Conservation (phyloP, 345 rosid species). For the Camelina neglecta region DNA sequence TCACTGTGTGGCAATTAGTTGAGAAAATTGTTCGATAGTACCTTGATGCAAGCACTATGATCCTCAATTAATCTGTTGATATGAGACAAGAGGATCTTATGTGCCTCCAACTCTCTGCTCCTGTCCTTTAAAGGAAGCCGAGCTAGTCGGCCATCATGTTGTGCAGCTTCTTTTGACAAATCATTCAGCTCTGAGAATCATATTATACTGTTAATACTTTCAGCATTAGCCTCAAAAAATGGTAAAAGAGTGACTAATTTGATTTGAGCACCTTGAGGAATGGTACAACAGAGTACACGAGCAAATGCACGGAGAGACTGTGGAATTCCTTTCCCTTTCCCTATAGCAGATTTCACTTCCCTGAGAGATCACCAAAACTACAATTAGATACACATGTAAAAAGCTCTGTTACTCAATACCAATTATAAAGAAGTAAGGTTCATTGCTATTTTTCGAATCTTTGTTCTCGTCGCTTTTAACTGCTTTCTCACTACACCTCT, state of each 20-base stretch:
- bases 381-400: slow-evolving; percentile 7
- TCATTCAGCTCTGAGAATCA: slow-evolving; percentile 54
- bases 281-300: slow-evolving; percentile 65
- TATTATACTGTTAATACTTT: slow-evolving; percentile 20
- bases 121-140: slow-evolving; percentile 59
- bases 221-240: not conserved
- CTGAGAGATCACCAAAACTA: slow-evolving; percentile 46
- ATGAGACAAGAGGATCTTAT: slow-evolving; percentile 57
- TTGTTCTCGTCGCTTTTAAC: not conserved
- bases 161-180: slow-evolving; percentile 70
- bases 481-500: not conserved
- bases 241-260: slow-evolving; percentile 4
- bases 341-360: slow-evolving; percentile 71
- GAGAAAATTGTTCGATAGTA: slow-evolving; percentile 35
- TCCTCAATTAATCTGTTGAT: slow-evolving; percentile 51
- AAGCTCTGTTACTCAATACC: not conserved
- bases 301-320: slow-evolving; percentile 86
- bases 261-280: slow-evolving; percentile 56
- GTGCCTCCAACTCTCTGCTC: slow-evolving; percentile 66
- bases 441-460: not conserved
- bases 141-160: slow-evolving; percentile 81
- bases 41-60: slow-evolving; percentile 59
- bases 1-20: slow-evolving; percentile 13
- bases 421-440: not conserved
- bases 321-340: slow-evolving; percentile 85